A percentile compares a stretch with the other conserved stretches of the same genome.
Conservation (phyloP, 305 asterid species). For the Caryopteris hybrid region DNA sequence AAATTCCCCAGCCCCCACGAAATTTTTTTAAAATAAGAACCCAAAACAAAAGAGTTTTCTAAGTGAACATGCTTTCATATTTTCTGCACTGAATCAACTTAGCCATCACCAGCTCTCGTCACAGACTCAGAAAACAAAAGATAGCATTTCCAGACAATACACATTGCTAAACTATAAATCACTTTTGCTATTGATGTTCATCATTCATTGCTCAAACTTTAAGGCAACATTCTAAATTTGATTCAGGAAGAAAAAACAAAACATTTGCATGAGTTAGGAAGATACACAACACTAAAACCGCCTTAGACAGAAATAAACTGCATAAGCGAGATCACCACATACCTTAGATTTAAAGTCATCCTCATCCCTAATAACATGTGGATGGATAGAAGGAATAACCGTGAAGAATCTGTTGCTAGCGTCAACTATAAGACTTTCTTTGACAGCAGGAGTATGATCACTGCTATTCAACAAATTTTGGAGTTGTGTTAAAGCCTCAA, state of each 20-base stretch:
- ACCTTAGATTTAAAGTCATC: slow-evolving; percentile 84
- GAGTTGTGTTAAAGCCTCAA: slow-evolving; percentile 91
- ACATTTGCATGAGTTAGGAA: not conserved
- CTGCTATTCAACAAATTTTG: slow-evolving; percentile 59
- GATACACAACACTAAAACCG: not conserved
- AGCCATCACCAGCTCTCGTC: not conserved
- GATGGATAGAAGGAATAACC: slow-evolving; percentile 88
- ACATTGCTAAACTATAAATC: not conserved
- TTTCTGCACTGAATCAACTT: not conserved
- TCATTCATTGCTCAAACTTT: too few species aligned
- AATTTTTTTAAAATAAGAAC: too few species aligned
- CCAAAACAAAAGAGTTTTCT: too few species aligned
- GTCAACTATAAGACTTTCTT: slow-evolving; percentile 71
- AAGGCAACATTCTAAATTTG: not conserved
- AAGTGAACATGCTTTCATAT: not conserved
- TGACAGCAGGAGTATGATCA: slow-evolving; percentile 39
- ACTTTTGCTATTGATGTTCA: too few species aligned
- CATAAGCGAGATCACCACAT: slow-evolving; percentile 3
- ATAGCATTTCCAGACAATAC: not conserved
- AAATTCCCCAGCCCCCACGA: too few species aligned
- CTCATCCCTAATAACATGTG: slow-evolving; percentile 82
- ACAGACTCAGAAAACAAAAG: not conserved
- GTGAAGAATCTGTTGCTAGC: slow-evolving; percentile 98
- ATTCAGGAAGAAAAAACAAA: not conserved
- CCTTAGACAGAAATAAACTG: not conserved